A percentile compares a stretch with the other conserved stretches of the same genome.
Conservation (phyloP, 2,329 filamentous ascomycete species). For the Colletotrichum chlorophyti region DNA sequence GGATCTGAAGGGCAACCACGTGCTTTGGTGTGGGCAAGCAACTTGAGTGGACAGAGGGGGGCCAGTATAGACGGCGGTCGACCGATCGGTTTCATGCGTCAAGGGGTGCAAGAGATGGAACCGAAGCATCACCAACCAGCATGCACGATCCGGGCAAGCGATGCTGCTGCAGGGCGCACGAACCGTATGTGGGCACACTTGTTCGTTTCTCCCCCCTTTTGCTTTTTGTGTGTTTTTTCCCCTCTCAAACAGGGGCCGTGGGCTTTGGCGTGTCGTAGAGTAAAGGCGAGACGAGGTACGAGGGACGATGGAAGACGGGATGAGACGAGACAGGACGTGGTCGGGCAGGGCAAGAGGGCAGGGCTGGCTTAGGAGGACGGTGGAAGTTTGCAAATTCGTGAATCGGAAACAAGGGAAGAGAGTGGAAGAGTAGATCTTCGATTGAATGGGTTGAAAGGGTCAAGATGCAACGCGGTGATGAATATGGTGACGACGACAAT, state of each 20-base stretch:
- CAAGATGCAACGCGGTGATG: no score
- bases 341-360: no score
- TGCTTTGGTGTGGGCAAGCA: no score
- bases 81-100: slow-evolving; percentile 24
- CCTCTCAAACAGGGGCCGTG: slow-evolving; percentile 6
- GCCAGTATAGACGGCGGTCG: no score
- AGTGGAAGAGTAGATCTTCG: no score
- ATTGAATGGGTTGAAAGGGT: neutral
- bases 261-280: slow-evolving; percentile 6
- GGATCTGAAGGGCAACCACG: no score
- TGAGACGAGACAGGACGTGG: slow-evolving; percentile 21
- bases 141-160: slow-evolving; percentile 3
- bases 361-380: no score
- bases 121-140: slow-evolving; percentile 22
- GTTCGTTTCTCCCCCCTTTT: no score
- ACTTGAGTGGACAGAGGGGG: slow-evolving; percentile 4
- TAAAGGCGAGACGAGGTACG: slow-evolving; percentile 19
- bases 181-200: no score
- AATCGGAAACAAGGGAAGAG: neutral
- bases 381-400: neutral
- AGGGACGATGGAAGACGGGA: slow-evolving; percentile 19
- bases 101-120: slow-evolving; percentile 21
- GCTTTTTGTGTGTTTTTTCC: neutral
- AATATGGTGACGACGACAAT: no score
- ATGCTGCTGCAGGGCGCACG: slow-evolving; percentile 8